Evolutionary conservation across 305 asterid species (phyloP).

Genomic region (Solanum hybrid): DNA sequence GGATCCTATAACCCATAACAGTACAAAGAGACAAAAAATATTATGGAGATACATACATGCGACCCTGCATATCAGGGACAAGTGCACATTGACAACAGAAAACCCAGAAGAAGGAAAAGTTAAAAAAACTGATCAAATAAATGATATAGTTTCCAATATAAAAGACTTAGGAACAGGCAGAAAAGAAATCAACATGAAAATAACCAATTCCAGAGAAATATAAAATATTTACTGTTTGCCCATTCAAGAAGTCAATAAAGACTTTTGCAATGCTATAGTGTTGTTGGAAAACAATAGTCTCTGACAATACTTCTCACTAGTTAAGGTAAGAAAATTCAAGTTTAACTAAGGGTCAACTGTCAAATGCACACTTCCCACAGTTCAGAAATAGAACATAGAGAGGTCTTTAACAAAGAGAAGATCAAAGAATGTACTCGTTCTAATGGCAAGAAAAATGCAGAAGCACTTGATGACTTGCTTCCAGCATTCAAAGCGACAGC

Average conservation of each 20-base stretch:
- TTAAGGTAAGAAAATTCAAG: neutral
- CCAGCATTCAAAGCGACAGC: constrained; percentile 99
- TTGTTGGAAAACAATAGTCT: neutral
- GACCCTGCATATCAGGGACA: neutral
- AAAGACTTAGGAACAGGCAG: neutral
- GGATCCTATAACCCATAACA: neutral
- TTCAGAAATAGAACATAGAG: neutral
- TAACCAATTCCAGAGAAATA: neutral
- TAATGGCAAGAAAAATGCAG: constrained; percentile 96
- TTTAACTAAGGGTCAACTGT: neutral
- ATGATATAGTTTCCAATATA: neutral
- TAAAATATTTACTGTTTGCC: neutral
- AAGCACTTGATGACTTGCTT: constrained; percentile 94
- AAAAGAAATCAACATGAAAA: neutral
- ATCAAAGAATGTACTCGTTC: constrained; percentile 53
- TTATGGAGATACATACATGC: neutral
- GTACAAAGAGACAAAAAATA: neutral
- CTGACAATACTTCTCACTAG: neutral
- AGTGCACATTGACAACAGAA: neutral
- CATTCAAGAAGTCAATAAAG: neutral
- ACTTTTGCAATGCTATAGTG: neutral
- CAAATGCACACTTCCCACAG: neutral
- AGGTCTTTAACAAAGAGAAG: neutral
- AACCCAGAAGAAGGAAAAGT: neutral
- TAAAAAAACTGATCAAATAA: neutral